Evolutionary conservation across 2,329 filamentous ascomycete genomes (phyloP), one percentile per base, ranked within the genome.

Genomic region (Paecilomyces dactylethromorphus): DNA sequence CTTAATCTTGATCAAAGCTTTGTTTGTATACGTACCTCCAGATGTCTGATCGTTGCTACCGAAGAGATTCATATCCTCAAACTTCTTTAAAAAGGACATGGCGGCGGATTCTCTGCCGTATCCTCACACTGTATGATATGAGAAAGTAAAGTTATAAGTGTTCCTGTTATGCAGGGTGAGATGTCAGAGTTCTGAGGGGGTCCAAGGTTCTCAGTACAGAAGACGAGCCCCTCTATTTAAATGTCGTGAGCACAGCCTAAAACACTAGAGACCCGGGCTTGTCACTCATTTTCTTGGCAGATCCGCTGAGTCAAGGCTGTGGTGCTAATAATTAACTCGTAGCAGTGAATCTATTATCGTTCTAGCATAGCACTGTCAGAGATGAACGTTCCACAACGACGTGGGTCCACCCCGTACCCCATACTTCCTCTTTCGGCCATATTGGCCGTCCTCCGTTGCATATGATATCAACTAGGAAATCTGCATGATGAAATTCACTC

Each of bases 1-100:
- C 13, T 12, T 13, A 3, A 10, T 29, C 51, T 54, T 29, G 24
- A 55, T 54, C 26, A 18, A 18, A 2, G 54, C n/a, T 56, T 55
- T 58, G 55, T 56, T 55, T 58, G 55, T 57, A 59, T 60, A 55
- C 6, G 55, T 50, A 24, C 51, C 53, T 33, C 66, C 60, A 33
- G 65, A 54, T 49, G 68, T 68, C 63, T 75, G 70, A 55, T 74
- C 75, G 55, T 76, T 76, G 11, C 54, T 54, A n/a, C 22, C 29
- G 60, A 78, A 78, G 64, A 82, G 74, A 55, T 73, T 76, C 57
- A 83, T 73, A 65, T 78, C 76, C 66, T 83, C 79, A 50, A 80
- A 74, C 63, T 77, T 78, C 62, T 75, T 76, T 67, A 79, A 74
- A 66, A 79, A 79, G 35, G 77, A 79, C 77, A 79, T 80, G 62